These are phyloP conservation scores for Thalassiosira mediterranea DNA, from an alignment of 352 stramenopile species.

Conservation along the genomic window DNA sequence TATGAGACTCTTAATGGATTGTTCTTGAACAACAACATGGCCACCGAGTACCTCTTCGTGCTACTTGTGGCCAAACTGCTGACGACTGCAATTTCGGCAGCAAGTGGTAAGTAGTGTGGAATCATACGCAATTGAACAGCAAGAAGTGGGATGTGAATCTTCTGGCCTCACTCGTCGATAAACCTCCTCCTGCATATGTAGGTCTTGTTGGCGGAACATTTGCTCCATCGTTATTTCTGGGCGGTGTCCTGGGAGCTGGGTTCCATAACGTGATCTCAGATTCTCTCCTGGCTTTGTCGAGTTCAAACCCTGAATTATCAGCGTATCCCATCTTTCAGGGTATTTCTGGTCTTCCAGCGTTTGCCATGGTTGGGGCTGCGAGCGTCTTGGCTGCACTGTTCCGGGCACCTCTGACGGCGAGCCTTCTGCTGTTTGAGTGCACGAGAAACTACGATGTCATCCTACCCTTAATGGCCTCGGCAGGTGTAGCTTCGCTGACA, in stretches of 20 bases:
- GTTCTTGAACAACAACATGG: slow-evolving; percentile 61
- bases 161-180: too few species aligned
- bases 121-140: not conserved
- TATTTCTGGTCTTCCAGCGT: slow-evolving; percentile 67
- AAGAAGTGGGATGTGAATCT: too few species aligned
- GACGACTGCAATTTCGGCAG: slow-evolving; percentile 81
- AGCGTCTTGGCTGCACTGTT: slow-evolving; percentile 83
- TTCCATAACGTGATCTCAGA: slow-evolving; percentile 71
- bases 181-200: too few species aligned
- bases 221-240: slow-evolving; percentile 86
- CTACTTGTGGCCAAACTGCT: slow-evolving; percentile 76
- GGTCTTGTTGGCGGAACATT: slow-evolving; percentile 85
- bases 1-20: slow-evolving; percentile 86
- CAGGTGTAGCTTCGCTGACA: slow-evolving; percentile 64
- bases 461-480: slow-evolving; percentile 65
- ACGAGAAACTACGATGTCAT: slow-evolving; percentile 85
- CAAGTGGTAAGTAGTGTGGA: slow-evolving; percentile 52
- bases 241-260: slow-evolving; percentile 79
- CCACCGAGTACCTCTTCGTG: slow-evolving; percentile 62
- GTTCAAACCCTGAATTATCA: slow-evolving; percentile 36
- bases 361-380: slow-evolving; percentile 86
- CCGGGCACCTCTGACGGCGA: slow-evolving; percentile 82
- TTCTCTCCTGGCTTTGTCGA: slow-evolving; percentile 36
- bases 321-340: slow-evolving; percentile 32
- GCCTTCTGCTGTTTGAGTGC: slow-evolving; percentile 85